Conservation (phyloP, 73 alveolate species). For the Paramecium tetraurelia region DNA sequence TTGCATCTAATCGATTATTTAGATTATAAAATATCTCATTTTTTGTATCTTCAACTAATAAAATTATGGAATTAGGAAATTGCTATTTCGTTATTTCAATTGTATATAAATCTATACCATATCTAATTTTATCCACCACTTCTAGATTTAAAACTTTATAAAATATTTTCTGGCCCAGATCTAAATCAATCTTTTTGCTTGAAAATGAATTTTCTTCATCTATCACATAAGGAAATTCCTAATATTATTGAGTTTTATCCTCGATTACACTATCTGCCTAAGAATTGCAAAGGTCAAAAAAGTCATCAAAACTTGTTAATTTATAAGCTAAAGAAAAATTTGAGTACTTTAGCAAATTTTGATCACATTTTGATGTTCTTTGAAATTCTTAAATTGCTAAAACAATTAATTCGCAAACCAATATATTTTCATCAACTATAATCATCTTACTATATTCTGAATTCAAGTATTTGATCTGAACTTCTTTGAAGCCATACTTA, state of each 20-base stretch:
- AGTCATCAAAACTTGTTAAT: neutral
- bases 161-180: neutral
- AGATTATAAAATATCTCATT: neutral
- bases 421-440: neutral
- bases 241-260: neutral
- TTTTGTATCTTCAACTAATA: neutral
- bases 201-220: neutral
- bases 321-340: neutral
- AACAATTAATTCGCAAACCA: neutral
- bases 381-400: slow-evolving; percentile 1
- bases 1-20: neutral
- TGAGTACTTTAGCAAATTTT: neutral
- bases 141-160: neutral
- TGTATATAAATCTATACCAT: neutral
- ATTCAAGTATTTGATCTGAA: neutral
- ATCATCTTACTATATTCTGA: neutral
- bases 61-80: neutral
- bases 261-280: neutral
- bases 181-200: neutral
- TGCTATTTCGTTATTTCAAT: neutral
- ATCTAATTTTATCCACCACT: neutral
- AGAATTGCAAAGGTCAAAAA: neutral
- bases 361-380: neutral
- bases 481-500: neutral
- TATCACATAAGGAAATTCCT: neutral